Conservation (phyloP, 1,284 basidiomycete species). For the Boletus austroedulis region DNA sequence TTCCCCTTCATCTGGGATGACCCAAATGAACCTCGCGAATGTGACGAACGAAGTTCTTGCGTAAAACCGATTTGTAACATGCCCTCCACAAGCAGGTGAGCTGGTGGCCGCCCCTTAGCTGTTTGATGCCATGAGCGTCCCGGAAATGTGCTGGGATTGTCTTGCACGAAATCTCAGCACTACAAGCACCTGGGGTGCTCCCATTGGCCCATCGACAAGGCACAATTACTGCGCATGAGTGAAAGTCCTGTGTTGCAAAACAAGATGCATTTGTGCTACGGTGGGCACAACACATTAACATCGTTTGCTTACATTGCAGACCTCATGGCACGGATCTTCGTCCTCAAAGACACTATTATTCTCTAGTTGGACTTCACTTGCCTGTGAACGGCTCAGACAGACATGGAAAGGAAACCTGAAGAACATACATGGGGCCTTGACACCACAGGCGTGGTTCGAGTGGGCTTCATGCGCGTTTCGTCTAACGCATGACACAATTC, state of each 20-base stretch:
- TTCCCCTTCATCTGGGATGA: constrained; percentile 4
- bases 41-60: constrained; percentile 14
- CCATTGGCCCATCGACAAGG: constrained; percentile 3
- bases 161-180: neutral
- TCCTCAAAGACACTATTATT: neutral
- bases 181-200: neutral
- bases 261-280: no score
- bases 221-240: neutral
- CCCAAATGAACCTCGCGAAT: neutral
- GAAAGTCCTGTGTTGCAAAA: neutral
- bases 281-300: no score
- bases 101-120: accelerated
- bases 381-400: constrained; percentile 2
- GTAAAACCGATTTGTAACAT: accelerated
- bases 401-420: no score
- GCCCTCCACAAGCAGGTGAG: neutral
- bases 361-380: neutral
- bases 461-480: neutral
- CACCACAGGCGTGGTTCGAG: neutral
- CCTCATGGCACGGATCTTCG: neutral
- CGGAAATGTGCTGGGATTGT: neutral
- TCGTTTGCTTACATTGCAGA: neutral
- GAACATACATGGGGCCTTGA: neutral
- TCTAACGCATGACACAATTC: constrained; percentile 7
- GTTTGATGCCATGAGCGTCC: neutral